Evolutionary conservation across 441 rosid genomes (phyloP).

Genomic region (Euphorbia celastroides): DNA sequence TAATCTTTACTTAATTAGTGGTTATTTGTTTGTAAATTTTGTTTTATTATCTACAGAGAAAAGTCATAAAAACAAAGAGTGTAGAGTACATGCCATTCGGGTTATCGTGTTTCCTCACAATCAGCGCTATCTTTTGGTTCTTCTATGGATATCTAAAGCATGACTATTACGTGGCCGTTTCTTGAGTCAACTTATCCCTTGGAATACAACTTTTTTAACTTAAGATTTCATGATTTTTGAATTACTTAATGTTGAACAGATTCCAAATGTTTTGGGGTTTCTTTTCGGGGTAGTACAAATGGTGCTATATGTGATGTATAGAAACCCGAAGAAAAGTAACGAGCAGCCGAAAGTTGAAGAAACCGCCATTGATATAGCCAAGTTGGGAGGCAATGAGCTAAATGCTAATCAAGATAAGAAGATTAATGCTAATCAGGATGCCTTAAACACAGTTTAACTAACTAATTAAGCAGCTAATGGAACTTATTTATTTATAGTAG

Average conservation of each 20-base stretch:
- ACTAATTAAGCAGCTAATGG: background rate
- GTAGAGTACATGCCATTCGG: constrained; percentile 79
- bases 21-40: background rate
- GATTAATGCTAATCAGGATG: background rate
- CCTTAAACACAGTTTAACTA: constrained; percentile 7
- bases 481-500: no score
- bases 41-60: constrained; percentile 36
- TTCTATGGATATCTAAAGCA: constrained; percentile 57
- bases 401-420: constrained; percentile 22
- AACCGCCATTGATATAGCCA: constrained; percentile 39
- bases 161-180: constrained; percentile 60
- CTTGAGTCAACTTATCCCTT: background rate
- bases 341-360: constrained; percentile 43
- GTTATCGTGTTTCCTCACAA: constrained; percentile 64
- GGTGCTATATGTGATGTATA: constrained; percentile 63
- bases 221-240: no score
- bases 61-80: constrained; percentile 72
- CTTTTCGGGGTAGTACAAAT: constrained; percentile 71
- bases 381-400: constrained; percentile 34
- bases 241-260: constrained; percentile 35
- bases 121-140: constrained; percentile 84
- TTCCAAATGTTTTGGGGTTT: constrained; percentile 79
- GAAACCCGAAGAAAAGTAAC: constrained; percentile 38
- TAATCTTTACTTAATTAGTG: background rate
- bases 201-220: no score